These are phyloP conservation scores for Mucor mucedo DNA, from an alignment of 371 early-diverging fungal genomes.

Conservation along the genomic window DNA sequence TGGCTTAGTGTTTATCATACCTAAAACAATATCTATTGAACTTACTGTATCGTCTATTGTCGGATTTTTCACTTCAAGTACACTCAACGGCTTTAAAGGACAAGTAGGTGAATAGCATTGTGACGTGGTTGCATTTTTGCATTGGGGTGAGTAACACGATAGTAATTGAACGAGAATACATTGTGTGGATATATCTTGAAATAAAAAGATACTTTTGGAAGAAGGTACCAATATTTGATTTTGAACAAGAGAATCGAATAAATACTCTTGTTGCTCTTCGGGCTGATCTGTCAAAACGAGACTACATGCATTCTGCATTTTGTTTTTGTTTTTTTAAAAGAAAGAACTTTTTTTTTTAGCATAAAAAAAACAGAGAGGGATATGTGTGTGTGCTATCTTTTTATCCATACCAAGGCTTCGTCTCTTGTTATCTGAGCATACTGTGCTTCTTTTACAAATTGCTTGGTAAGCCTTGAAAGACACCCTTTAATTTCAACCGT, in stretches of 20 bases:
- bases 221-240: conserved; percentile 11
- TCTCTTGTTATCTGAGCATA: conserved; percentile 28
- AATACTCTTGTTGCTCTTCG: conserved; percentile 6
- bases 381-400: too few relatives aligned
- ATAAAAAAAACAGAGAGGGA: not conserved
- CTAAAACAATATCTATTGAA: too few relatives aligned
- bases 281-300: conserved; percentile 6
- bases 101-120: conserved; percentile 24
- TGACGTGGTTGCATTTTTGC: not conserved
- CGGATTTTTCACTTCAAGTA: conserved; percentile 5
- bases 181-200: conserved; percentile 13
- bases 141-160: conserved; percentile 22
- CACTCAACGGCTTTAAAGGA: not conserved
- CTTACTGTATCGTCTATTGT: not conserved
- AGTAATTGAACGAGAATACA: conserved; percentile 13
- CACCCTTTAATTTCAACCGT: not conserved
- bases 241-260: conserved; percentile 15
- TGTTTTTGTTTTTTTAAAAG: not conserved
- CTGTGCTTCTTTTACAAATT: conserved; percentile 25
- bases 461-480: conserved; percentile 18
- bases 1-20: not conserved
- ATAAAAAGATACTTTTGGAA: conserved; percentile 15
- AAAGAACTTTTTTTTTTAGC: not conserved
- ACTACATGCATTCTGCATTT: conserved; percentile 16
- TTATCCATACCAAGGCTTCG: conserved; percentile 18